A percentile compares a stretch with the other conserved stretches of the same genome.
Conservation (phyloP, 2,329 filamentous ascomycete genomes). For the Trichothecium sympodiale region DNA sequence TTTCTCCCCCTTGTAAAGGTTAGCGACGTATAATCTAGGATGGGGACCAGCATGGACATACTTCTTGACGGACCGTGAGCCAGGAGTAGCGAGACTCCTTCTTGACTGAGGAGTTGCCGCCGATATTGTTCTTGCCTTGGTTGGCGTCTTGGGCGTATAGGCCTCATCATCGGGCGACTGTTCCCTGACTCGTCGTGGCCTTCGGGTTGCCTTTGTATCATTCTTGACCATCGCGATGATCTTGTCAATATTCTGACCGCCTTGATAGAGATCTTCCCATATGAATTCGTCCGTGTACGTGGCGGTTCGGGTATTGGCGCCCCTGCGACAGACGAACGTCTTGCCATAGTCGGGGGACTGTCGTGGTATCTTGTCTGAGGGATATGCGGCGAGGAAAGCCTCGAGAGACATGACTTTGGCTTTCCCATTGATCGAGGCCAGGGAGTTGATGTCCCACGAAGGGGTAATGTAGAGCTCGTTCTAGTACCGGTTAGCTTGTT, state of each 20-base stretch:
- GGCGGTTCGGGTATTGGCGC: conserved; percentile 78
- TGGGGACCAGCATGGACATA: conserved; percentile 5
- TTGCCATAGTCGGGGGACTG: conserved; percentile 68
- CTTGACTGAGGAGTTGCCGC: conserved; percentile 20
- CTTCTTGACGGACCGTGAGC: conserved; percentile 20
- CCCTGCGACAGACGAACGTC: conserved; percentile 79
- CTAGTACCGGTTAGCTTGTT: conserved; percentile 20
- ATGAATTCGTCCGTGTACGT: conserved; percentile 86
- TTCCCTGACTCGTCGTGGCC: conserved; percentile 18
- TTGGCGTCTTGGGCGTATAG: conserved; percentile 26
- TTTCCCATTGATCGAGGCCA: conserved; percentile 84
- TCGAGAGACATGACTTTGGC: conserved; percentile 67
- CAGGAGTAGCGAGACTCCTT: conserved; percentile 17
- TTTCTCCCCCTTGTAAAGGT: conserved; percentile 45
- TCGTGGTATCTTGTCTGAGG: conserved; percentile 63
- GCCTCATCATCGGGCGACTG: conserved; percentile 18
- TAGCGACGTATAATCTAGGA: conserved; percentile 13
- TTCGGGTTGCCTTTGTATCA: conserved; percentile 57
- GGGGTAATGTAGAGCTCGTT: conserved; percentile 90
- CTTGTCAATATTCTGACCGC: conserved; percentile 49
- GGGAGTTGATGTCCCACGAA: conserved; percentile 75
- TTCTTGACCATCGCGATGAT: conserved; percentile 58
- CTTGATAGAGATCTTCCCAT: conserved; percentile 77
- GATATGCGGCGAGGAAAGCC: conserved; percentile 57
- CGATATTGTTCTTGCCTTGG: conserved; percentile 18